Evolutionary conservation across 2,329 filamentous ascomycete genomes (phyloP).

Genomic region (Nigrospora sphaerica): DNA sequence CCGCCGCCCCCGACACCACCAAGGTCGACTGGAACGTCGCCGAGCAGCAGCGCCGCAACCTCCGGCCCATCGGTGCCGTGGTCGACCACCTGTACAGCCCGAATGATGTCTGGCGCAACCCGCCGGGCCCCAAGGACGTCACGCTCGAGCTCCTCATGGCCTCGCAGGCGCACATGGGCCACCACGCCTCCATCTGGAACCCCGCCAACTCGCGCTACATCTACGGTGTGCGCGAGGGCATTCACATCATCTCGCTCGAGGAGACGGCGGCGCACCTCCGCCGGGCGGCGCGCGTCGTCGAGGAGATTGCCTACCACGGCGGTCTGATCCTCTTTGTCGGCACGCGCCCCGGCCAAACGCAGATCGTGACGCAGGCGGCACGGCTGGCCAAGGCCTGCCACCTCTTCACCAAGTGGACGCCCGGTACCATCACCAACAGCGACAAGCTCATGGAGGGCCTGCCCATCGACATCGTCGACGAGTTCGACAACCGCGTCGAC

Average conservation of each 20-base stretch:
- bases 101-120: constrained; percentile 59
- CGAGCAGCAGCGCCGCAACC: constrained; percentile 34
- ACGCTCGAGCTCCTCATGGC: constrained; percentile 88
- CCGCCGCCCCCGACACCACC: constrained; percentile 18
- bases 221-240: constrained; percentile 77
- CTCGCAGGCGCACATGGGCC: constrained; percentile 81
- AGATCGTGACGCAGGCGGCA: constrained; percentile 74
- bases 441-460: constrained; percentile 75
- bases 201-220: constrained; percentile 92
- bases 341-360: constrained; percentile 73
- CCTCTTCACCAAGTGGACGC: constrained; percentile 87
- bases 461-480: constrained; percentile 68
- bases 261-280: constrained; percentile 81
- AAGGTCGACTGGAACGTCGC: constrained; percentile 28
- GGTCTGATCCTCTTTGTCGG: constrained; percentile 89
- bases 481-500: constrained; percentile 52
- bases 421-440: constrained; percentile 86
- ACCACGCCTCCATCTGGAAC: constrained; percentile 89
- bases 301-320: constrained; percentile 74
- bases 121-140: constrained; percentile 71
- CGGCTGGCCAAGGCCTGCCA: constrained; percentile 74
- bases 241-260: constrained; percentile 92
- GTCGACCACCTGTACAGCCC: constrained; percentile 56
- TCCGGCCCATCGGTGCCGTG: constrained; percentile 39
- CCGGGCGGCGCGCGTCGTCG: constrained; percentile 87